Evolutionary conservation across 371 early-diverging fungal genomes (phyloP).

Genomic region (Mortierella sp.): DNA sequence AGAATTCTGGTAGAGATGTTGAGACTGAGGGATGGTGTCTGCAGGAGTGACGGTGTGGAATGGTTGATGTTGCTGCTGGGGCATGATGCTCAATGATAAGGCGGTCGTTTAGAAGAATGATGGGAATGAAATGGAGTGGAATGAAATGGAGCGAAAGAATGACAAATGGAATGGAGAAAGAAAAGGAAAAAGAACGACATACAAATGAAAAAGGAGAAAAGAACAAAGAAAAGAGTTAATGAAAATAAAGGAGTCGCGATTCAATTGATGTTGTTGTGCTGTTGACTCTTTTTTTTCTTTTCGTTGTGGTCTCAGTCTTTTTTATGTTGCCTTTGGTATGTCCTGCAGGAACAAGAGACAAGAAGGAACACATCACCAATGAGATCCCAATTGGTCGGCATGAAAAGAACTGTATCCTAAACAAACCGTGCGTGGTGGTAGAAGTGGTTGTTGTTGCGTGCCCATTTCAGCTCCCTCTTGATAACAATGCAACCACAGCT

Average conservation of each 20-base stretch:
- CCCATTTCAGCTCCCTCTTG: neutral
- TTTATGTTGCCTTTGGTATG: neutral
- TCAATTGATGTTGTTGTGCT: neutral
- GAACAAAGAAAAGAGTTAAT: neutral
- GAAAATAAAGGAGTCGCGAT: neutral
- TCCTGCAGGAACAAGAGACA: conserved; percentile 4
- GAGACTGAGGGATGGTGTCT: conserved; percentile 4
- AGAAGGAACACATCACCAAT: neutral
- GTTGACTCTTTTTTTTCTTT: neutral
- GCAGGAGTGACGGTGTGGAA: neutral
- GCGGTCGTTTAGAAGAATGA: neutral
- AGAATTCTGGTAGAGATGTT: conserved; percentile 4
- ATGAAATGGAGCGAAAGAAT: too few species aligned
- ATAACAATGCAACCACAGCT: neutral
- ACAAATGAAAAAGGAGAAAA: neutral
- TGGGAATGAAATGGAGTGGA: neutral
- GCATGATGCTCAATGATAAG: neutral
- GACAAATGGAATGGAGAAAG: neutral
- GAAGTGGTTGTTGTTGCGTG: too few species aligned
- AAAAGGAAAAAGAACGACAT: neutral
- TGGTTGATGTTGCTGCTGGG: conserved; percentile 3
- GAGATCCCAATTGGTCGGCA: neutral
- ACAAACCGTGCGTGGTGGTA: neutral
- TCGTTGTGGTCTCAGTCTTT: neutral
- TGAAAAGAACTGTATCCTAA: too few species aligned